Evolutionary conservation across 345 rosid species (phyloP).

Genomic region (Brassica cretica): DNA sequence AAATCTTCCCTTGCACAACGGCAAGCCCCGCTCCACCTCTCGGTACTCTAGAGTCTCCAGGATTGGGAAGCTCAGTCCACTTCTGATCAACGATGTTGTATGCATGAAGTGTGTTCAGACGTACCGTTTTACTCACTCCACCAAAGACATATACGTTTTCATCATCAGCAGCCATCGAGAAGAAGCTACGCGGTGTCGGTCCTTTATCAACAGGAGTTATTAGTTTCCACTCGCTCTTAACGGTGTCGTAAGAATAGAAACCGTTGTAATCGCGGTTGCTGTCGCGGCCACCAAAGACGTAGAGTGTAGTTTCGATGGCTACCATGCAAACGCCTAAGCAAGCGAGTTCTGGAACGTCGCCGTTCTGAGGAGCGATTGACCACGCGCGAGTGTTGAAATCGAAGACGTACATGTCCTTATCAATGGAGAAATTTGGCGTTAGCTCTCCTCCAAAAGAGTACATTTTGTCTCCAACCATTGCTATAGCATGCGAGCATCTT

Average conservation of each 20-base stretch:
- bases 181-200: conserved; percentile 32
- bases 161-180: conserved; percentile 25
- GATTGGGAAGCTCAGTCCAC: conserved; percentile 5
- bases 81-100: neutral
- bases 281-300: conserved; percentile 27
- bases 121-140: neutral
- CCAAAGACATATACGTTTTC: conserved; percentile 8
- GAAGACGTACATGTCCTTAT: conserved; percentile 24
- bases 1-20: neutral
- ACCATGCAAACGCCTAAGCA: conserved; percentile 36
- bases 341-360: conserved; percentile 23
- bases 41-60: neutral
- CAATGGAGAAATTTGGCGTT: conserved; percentile 25
- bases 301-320: conserved; percentile 27
- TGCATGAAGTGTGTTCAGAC: neutral
- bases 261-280: conserved; percentile 17
- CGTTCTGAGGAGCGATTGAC: conserved; percentile 28
- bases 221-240: conserved; percentile 32
- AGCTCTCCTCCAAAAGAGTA: conserved; percentile 36
- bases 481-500: conserved; percentile 33
- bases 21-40: conserved; percentile 1
- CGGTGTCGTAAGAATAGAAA: conserved; percentile 34
- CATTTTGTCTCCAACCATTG: conserved; percentile 32
- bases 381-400: conserved; percentile 33
- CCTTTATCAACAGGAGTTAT: conserved; percentile 20